A percentile compares a stretch with the other conserved stretches of the same genome.
These are phyloP conservation scores for Xylaria grammica DNA, from an alignment of 495 filamentous ascomycete genomes.

Conservation along the genomic window DNA sequence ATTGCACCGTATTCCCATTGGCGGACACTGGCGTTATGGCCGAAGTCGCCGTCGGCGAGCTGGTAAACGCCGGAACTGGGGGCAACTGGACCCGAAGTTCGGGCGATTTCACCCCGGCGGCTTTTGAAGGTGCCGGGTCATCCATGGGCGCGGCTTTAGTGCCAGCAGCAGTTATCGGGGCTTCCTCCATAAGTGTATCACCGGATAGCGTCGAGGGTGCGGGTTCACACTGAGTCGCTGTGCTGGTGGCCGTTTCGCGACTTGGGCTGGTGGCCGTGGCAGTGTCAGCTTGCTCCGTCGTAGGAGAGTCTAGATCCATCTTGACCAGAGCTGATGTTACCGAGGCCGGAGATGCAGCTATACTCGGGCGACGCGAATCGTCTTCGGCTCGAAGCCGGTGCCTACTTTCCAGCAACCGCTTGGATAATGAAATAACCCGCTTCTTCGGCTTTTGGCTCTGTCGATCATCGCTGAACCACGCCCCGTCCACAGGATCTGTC, in stretches of 20 bases:
- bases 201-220: not conserved
- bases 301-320: constrained; percentile 44
- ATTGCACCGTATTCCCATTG: constrained; percentile 51
- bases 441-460: constrained; percentile 42
- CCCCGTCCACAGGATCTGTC: constrained; percentile 53
- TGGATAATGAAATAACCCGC: constrained; percentile 50
- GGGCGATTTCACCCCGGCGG: constrained; percentile 43
- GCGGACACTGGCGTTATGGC: constrained; percentile 52
- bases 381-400: constrained; percentile 46
- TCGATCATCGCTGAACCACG: constrained; percentile 44
- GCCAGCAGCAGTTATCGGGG: constrained; percentile 21
- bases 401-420: constrained; percentile 53
- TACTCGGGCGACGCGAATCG: constrained; percentile 33
- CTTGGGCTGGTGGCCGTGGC: constrained; percentile 20
- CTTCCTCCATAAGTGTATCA: constrained; percentile 35
- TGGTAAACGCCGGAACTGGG: constrained; percentile 48
- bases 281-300: constrained; percentile 19
- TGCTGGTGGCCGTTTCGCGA: constrained; percentile 28
- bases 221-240: constrained; percentile 14
- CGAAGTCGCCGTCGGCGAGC: constrained; percentile 33
- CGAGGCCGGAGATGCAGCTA: constrained; percentile 26
- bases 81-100: constrained; percentile 60
- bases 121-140: constrained; percentile 14
- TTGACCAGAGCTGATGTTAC: constrained; percentile 30
- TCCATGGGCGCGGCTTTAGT: constrained; percentile 20